Base-by-base conservation (phyloP, 1,139 yeast genomes). In the Nakaseomyces nivariensis region DNA sequence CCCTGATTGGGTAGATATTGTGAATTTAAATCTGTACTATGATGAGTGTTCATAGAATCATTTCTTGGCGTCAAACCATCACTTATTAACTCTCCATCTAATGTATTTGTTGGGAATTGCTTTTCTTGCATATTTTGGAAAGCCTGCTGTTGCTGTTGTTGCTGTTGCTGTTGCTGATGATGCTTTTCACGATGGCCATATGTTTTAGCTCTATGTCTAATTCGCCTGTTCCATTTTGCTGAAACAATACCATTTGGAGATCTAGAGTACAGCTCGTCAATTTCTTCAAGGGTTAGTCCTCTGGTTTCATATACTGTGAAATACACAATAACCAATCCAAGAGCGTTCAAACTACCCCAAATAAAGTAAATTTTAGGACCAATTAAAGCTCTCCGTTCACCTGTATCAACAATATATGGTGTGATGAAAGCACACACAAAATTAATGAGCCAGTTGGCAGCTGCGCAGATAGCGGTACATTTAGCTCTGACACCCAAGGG, bases 391-490 rank as follows among this genome's bases (percentile, higher is more conserved):
- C 84, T 79, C 62, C 82, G 85, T 34, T 67, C 64, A 2, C 85
- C 86, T 1, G 81, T 72, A 64, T 83, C 85, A 48, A 76, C 70
- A 47, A 85, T 75, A 66, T 82, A 82, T 37, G 92, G 89, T 37
- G 92, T 83, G 62, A 80, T 79, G 68, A 81, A 78, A 1, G 89
- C 83, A 69, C 86, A 83, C 53, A 81, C 76, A 74, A 85, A 85
- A 62, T 88, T 88, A 71, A 82, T 82, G 43, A 83, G 56, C 95
- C 95, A 86, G 71, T 86, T 86, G 34, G 86, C 78, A 25, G 87
- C 87, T 27, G 85, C 80, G 49, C 92, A 82, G 49, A 86, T 71
- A 45, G 90, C 82, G 73, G 86, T 84, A 52, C 88, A 87, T 71
- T 84, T 82, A 34, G 90, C 79, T 71, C 92, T 78, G 55, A 85